A percentile compares a stretch with the other conserved stretches of the same genome.
phyloP scores from a whole-genome alignment of 768 basidiomycete genomes.

The Podaxis sp. region DNA sequence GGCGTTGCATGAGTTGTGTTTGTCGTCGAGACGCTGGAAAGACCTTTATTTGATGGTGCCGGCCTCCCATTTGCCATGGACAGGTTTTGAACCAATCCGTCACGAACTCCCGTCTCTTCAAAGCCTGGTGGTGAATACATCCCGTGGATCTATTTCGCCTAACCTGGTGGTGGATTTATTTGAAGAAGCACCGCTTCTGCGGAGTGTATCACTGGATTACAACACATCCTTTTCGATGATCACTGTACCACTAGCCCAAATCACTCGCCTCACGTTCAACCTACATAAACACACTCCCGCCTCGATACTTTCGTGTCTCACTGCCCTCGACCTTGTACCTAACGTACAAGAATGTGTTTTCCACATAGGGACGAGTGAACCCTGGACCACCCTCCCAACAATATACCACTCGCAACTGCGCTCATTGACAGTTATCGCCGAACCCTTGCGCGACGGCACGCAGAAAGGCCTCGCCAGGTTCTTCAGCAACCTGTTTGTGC shows the following conservation, averaged over 20 bases:
- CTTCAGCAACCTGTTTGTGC: slow-evolving; percentile 7
- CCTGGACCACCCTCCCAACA: slow-evolving; percentile 11
- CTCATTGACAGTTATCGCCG: slow-evolving; percentile 8
- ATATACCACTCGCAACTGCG: slow-evolving; percentile 9
- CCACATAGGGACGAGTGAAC: slow-evolving; percentile 14
- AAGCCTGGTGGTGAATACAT: slow-evolving; percentile 13
- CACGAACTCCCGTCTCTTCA: slow-evolving; percentile 16
- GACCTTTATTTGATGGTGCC: slow-evolving; percentile 16
- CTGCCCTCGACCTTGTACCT: slow-evolving; percentile 6
- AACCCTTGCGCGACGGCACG: slow-evolving; percentile 10
- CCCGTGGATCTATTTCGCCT: slow-evolving; percentile 6
- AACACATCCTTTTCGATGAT: slow-evolving; percentile 14
- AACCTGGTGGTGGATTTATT: slow-evolving; percentile 14
- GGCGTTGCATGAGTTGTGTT: slow-evolving; percentile 8
- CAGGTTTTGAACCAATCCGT: slow-evolving; percentile 3
- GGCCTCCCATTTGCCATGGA: slow-evolving; percentile 13
- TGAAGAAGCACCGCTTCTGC: slow-evolving; percentile 15
- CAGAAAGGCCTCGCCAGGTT: slow-evolving; percentile 10
- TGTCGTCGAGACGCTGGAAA: slow-evolving; percentile 16
- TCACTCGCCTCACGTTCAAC: slow-evolving; percentile 12
- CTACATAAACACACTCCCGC: slow-evolving; percentile 18
- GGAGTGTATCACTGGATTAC: slow-evolving; percentile 15
- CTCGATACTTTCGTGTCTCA: slow-evolving; percentile 15
- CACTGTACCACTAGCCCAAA: slow-evolving; percentile 9
- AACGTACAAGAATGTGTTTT: slow-evolving; percentile 16